phyloP scores from a whole-genome alignment of 1,284 basidiomycete genomes.

The Trichosporon inkin region DNA sequence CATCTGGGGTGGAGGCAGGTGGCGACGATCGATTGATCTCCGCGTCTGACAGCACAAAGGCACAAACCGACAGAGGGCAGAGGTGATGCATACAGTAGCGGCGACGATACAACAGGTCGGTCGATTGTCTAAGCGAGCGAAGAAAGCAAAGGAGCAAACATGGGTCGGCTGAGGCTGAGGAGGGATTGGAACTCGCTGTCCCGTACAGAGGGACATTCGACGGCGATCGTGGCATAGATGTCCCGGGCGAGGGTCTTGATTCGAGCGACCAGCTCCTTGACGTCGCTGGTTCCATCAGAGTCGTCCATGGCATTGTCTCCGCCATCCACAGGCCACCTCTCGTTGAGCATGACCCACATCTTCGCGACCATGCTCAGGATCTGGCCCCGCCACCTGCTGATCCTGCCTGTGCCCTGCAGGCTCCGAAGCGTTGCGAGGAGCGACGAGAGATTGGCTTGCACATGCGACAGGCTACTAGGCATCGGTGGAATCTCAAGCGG shows the following conservation, averaged over 20 bases:
- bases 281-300: background rate
- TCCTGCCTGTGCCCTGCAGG: constrained; percentile 29
- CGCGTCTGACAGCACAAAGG: background rate
- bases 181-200: constrained; percentile 17
- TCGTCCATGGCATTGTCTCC: background rate
- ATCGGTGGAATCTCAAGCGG: constrained; percentile 42
- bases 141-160: constrained; percentile 21
- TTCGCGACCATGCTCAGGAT: constrained; percentile 40
- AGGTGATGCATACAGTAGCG: background rate
- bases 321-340: constrained; percentile 20
- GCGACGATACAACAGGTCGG: background rate
- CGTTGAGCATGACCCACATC: constrained; percentile 34
- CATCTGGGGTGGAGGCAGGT: background rate
- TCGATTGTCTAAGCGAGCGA: background rate
- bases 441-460: constrained; percentile 40
- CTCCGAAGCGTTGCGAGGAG: constrained; percentile 31
- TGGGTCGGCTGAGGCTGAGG: constrained; percentile 11
- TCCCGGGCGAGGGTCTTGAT: constrained; percentile 9
- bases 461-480: constrained; percentile 30
- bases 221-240: constrained; percentile 17
- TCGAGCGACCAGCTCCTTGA: background rate
- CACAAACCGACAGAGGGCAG: no score
- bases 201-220: constrained; percentile 18
- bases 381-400: constrained; percentile 46
- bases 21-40: background rate